Base-by-base conservation (phyloP, 2,329 filamentous ascomycete genomes). In the Lomentospora prolificans region DNA sequence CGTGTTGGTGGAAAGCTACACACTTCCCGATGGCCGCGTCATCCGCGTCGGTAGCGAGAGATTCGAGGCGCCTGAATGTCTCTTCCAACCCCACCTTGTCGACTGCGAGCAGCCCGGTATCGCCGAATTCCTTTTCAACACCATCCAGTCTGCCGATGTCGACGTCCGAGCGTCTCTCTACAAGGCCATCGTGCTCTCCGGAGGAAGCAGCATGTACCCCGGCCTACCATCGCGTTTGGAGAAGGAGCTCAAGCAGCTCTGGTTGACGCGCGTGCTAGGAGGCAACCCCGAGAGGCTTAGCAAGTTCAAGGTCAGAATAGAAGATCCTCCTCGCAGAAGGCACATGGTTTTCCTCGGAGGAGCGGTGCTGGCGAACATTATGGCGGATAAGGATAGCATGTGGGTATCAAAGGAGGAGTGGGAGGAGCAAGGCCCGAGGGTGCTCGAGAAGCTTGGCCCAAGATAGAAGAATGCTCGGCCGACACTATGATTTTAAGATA, bases 321-420 rank as follows among this genome's bases (percentile, higher is more conserved):
- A 99, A 72, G 94, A 99, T 70, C 94, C 94, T 53, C 94, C 94
- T 31, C 82, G 94, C 73, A 83, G 94, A 75, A 82, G 92, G 72
- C 94, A 99, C 77, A 97, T 99, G 91, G 94, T 99, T n/a, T 97
- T 99, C 80, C 75, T 99, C 56, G 94, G 94, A 57, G 94, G 94
- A 64, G 94, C 94, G 25, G 94, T 99, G 60, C 77, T 99, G 65
- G 94, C 94, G 64, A 97, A 97, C 70, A 95, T 99, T 71, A 97
- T 99, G 87, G 91, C 94, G 50, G 91, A 97, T 74, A 97, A 96
- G 76, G 90, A 96, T 71, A 88, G 86, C 70, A 97, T 97, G 94
- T 99, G 94, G 94, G 91, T 99, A 66, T 88, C 87, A 63, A 96
- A 96, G 79, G 81, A 88, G 66, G 94, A 99, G 73, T 99, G 94